These are phyloP conservation scores for Thielaviopsis populi DNA, from an alignment of 2,329 filamentous ascomycete genomes.

Conservation along the genomic window DNA sequence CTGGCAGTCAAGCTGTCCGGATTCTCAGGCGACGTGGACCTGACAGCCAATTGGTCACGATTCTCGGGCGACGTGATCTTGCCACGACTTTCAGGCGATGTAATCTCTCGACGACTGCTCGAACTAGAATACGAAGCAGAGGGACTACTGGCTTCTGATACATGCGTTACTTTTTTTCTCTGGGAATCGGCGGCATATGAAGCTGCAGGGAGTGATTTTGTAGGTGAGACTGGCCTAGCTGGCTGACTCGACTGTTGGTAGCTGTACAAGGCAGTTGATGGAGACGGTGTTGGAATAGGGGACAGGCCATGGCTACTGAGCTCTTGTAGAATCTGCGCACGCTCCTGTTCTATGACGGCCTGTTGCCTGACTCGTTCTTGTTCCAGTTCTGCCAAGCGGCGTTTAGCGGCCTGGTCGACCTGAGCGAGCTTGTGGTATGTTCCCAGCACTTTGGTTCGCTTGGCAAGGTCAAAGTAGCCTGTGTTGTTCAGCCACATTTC, in stretches of 20 bases:
- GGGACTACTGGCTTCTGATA: too few relatives aligned
- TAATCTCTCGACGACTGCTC: too few relatives aligned
- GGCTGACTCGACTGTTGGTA: background rate
- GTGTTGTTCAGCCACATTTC: slow-evolving; percentile 21
- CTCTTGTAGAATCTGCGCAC: slow-evolving; percentile 18
- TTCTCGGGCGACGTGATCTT: too few relatives aligned
- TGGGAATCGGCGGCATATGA: too few relatives aligned
- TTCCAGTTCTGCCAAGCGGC: slow-evolving; percentile 19
- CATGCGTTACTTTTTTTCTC: too few relatives aligned
- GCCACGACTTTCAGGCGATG: too few relatives aligned
- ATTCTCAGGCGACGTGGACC: background rate
- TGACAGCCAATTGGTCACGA: background rate
- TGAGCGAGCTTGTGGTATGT: slow-evolving; percentile 17
- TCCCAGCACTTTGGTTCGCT: slow-evolving; percentile 18
- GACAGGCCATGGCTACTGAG: slow-evolving; percentile 12
- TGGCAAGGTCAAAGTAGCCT: slow-evolving; percentile 19
- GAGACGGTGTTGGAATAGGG: background rate
- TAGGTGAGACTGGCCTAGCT: background rate
- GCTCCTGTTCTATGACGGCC: slow-evolving; percentile 19
- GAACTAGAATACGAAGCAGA: too few relatives aligned
- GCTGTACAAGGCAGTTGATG: background rate
- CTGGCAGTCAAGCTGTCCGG: background rate
- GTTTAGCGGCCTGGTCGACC: slow-evolving; percentile 18
- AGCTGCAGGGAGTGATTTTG: too few relatives aligned
- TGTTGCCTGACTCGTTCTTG: slow-evolving; percentile 5